These are phyloP conservation scores for Termitomyces sp. DNA, from an alignment of 1,284 basidiomycete genomes.

Conservation along the genomic window DNA sequence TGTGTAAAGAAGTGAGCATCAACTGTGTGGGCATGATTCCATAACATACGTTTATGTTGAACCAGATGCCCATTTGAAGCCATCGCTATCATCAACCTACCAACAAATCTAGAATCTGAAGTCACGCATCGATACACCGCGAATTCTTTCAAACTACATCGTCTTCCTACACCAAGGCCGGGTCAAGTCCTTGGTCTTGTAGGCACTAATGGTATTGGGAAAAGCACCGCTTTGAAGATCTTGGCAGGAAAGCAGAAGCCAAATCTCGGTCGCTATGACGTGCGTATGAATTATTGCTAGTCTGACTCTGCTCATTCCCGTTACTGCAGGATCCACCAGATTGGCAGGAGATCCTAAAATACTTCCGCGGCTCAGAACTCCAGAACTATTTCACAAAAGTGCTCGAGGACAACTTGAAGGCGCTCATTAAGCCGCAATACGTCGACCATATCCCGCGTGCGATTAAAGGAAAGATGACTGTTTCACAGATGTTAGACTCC, in stretches of 20 bases:
- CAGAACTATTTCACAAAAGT: conserved; percentile 99
- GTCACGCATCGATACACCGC: conserved; percentile 97
- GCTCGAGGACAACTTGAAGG: conserved; percentile 96
- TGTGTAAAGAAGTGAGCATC: conserved; percentile 89
- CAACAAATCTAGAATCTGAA: conserved; percentile 90
- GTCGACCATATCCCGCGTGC: conserved; percentile 96
- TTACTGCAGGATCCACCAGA: conserved; percentile 80
- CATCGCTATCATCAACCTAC: conserved; percentile 95
- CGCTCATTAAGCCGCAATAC: conserved; percentile 97
- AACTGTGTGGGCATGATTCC: conserved; percentile 7
- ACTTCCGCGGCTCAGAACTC: conserved; percentile 95
- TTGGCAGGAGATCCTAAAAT: conserved; percentile 96
- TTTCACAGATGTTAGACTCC: conserved; percentile 85
- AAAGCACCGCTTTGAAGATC: conserved; percentile 94
- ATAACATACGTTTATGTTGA: neutral
- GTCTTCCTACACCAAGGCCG: conserved; percentile 90
- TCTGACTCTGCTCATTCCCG: neutral
- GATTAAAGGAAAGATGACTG: conserved; percentile 86
- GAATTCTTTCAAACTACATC: conserved; percentile 97
- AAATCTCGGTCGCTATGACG: conserved; percentile 86
- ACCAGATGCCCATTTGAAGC: conserved; percentile 94
- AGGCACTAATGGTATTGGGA: conserved; percentile 97
- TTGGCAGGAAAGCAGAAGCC: conserved; percentile 94
- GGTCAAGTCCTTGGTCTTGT: conserved; percentile 95
- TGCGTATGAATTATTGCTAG: conserved; percentile 33